Evolutionary conservation across 495 filamentous ascomycete genomes (phyloP).

Genomic region (Podospora didyma): DNA sequence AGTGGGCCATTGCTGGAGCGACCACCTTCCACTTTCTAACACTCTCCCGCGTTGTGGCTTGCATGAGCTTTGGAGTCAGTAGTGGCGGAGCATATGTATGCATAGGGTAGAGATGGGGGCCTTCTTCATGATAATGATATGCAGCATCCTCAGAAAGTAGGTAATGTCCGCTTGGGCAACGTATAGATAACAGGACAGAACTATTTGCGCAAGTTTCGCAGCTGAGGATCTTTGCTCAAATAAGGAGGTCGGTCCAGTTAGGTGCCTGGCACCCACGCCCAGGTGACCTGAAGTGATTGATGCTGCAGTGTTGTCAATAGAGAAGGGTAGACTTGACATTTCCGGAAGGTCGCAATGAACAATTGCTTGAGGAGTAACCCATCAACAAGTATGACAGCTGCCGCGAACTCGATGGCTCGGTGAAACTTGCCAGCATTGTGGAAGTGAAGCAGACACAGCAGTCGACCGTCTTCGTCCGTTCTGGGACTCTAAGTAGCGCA

Average conservation of each 20-base stretch:
- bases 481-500: not conserved
- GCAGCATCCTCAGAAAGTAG: too few species aligned
- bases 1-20: not conserved
- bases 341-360: constrained; percentile 11
- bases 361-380: not conserved
- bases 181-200: not conserved
- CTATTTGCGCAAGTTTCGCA: not conserved
- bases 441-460: not conserved
- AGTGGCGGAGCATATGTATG: not conserved
- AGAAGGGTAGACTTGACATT: constrained; percentile 3
- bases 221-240: not conserved
- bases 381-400: not conserved
- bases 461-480: not conserved
- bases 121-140: too few species aligned
- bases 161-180: not conserved
- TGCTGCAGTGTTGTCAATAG: not conserved
- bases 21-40: constrained; percentile 5
- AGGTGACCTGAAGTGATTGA: not conserved
- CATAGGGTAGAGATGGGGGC: not conserved
- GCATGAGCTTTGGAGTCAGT: not conserved
- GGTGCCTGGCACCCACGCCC: not conserved
- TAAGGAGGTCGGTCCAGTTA: not conserved
- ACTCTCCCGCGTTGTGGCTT: not conserved
- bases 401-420: not conserved
- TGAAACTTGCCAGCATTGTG: not conserved